Conservation (phyloP, 345 rosid genomes). For the Camelina neglecta region DNA sequence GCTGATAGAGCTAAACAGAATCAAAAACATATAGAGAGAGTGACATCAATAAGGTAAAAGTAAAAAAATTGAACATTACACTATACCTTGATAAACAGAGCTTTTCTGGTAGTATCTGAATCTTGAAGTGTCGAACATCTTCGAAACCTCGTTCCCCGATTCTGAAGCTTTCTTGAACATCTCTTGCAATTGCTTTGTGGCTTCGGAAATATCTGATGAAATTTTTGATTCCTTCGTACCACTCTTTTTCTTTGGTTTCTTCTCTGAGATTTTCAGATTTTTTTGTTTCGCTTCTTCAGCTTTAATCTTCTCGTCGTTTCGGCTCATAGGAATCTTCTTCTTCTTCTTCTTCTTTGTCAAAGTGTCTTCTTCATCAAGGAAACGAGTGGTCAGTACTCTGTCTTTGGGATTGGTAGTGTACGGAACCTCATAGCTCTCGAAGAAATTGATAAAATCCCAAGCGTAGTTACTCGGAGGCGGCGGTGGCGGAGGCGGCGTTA, state of each 20-base stretch:
- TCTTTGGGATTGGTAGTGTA: conserved; percentile 19
- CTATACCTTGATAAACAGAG: conserved; percentile 33
- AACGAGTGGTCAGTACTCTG: conserved; percentile 17
- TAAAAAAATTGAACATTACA: neutral
- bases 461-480: conserved; percentile 53
- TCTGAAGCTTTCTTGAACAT: conserved; percentile 45
- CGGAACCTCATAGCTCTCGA: conserved; percentile 42
- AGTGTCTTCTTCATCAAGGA: conserved; percentile 3
- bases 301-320: conserved; percentile 4
- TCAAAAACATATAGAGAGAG: neutral
- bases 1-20: conserved; percentile 23
- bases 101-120: conserved; percentile 39
- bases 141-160: conserved; percentile 40
- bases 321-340: neutral
- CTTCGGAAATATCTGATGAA: conserved; percentile 11
- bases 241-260: conserved; percentile 8
- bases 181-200: conserved; percentile 27
- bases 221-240: conserved; percentile 5
- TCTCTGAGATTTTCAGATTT: conserved; percentile 24
- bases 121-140: conserved; percentile 42
- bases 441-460: conserved; percentile 73
- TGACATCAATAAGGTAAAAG: neutral
- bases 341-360: neutral
- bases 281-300: conserved; percentile 1
- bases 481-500: conserved; percentile 53